phyloP scores from a whole-genome alignment of 1,284 basidiomycete genomes.

The Rhodofomes roseus region DNA sequence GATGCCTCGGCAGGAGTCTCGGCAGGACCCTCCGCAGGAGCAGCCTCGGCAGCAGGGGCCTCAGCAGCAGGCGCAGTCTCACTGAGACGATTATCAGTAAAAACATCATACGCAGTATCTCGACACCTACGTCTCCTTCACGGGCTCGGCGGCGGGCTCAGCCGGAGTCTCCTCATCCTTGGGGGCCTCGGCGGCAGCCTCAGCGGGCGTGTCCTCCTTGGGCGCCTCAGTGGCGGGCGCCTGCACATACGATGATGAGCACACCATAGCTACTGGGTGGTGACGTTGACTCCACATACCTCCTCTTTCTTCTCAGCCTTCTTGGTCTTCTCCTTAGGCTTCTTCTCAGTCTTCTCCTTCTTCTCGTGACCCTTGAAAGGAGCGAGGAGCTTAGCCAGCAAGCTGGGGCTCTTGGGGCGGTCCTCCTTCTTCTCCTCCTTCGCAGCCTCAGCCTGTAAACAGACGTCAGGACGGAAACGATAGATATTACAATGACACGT shows the following conservation, averaged over 20 bases:
- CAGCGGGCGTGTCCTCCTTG: slow-evolving; percentile 30
- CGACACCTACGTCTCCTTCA: slow-evolving; percentile 52
- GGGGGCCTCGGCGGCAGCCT: slow-evolving; percentile 23
- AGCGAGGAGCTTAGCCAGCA: slow-evolving; percentile 68
- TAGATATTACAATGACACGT: slow-evolving; percentile 17
- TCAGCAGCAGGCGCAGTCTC: slow-evolving; percentile 32
- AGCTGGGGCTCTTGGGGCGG: slow-evolving; percentile 70
- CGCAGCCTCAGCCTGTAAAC: slow-evolving; percentile 32
- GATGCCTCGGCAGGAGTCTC: slow-evolving; percentile 39
- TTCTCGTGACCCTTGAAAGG: slow-evolving; percentile 49
- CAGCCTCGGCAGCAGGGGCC: slow-evolving; percentile 31
- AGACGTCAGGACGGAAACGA: slow-evolving; percentile 5
- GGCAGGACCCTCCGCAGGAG: slow-evolving; percentile 23
- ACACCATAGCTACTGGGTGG: slow-evolving; percentile 14
- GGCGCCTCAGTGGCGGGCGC: slow-evolving; percentile 34
- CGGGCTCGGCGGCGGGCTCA: slow-evolving; percentile 40
- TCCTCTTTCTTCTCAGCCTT: slow-evolving; percentile 69
- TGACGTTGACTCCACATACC: slow-evolving; percentile 31
- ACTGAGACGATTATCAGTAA: slow-evolving; percentile 62
- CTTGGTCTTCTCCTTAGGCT: slow-evolving; percentile 57
- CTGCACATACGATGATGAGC: slow-evolving; percentile 15
- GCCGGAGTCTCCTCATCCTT: slow-evolving; percentile 29
- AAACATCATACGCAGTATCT: not conserved
- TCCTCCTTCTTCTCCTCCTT: slow-evolving; percentile 66
- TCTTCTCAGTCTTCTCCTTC: slow-evolving; percentile 44